phyloP scores from a whole-genome alignment of 2,329 filamentous ascomycete species.

The Trichoderma citrinoviride region DNA sequence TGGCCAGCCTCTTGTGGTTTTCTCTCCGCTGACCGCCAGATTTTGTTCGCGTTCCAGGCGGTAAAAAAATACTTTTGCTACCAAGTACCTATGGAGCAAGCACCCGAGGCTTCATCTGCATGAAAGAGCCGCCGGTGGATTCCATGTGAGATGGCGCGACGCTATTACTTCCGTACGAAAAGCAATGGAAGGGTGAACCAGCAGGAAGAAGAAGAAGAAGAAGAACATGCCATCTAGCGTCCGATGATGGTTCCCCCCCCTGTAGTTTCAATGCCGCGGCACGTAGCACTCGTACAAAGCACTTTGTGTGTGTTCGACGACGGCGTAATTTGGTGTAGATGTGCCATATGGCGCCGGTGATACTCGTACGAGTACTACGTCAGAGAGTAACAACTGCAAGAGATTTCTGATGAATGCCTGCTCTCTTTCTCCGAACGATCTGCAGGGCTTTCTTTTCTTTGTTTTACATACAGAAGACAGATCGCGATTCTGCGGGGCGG shows the following conservation, averaged over 20 bases:
- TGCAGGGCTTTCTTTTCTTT: conserved; percentile 20
- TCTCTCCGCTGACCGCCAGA: conserved; percentile 18
- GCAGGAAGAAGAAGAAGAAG: not conserved
- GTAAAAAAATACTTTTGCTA: not conserved
- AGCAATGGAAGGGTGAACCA: not conserved
- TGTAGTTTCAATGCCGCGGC: conserved; percentile 8
- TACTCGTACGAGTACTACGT: conserved; percentile 18
- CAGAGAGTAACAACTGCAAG: not conserved
- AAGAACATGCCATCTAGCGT: not conserved
- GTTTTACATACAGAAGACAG: conserved; percentile 12
- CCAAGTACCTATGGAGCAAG: not conserved
- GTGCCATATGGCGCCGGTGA: not conserved
- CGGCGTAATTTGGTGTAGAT: too few relatives aligned
- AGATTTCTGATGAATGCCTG: conserved; percentile 1
- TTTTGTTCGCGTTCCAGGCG: conserved; percentile 11
- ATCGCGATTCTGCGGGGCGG: conserved; percentile 21
- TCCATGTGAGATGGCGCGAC: not conserved
- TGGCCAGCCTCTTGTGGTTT: not conserved
- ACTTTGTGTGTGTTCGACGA: too few relatives aligned
- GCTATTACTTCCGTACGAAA: not conserved
- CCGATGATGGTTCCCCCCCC: not conserved
- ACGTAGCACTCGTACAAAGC: not conserved
- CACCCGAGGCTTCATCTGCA: conserved; percentile 2
- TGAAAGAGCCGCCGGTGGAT: conserved; percentile 7
- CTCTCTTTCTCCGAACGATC: conserved; percentile 16